Conservation (phyloP, 345 rosid genomes). For the Hibiscus mutabilis region DNA sequence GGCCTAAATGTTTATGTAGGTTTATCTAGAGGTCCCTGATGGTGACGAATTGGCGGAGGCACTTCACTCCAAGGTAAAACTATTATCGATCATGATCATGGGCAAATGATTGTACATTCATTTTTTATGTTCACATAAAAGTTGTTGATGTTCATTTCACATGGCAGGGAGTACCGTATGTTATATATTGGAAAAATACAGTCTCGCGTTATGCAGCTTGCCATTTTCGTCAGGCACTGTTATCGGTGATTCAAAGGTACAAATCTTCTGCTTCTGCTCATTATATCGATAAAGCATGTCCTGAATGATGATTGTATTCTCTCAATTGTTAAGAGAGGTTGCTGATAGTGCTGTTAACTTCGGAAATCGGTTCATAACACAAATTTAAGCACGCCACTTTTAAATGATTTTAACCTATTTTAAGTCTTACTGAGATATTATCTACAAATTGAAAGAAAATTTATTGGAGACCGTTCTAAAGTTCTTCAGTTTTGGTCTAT, state of each 20-base stretch:
- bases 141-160: conserved; percentile 13
- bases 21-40: conserved; percentile 73
- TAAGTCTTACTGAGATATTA: not conserved
- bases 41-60: conserved; percentile 81
- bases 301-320: not conserved
- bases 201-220: conserved; percentile 58
- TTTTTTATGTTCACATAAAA: not conserved
- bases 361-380: not conserved
- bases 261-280: conserved; percentile 1
- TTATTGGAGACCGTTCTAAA: not conserved
- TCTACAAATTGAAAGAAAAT: not conserved
- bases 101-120: not conserved
- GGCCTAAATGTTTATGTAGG: conserved; percentile 35
- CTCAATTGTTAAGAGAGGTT: not conserved
- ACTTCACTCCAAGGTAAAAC: conserved; percentile 71
- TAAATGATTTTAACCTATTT: conserved; percentile 1
- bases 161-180: conserved; percentile 82
- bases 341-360: not conserved
- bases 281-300: not conserved
- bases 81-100: conserved; percentile 6
- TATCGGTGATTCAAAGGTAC: conserved; percentile 90
- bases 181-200: conserved; percentile 69
- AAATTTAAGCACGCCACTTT: not conserved
- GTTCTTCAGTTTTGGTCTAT: conserved; percentile 7
- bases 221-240: conserved; percentile 83